Conservation (phyloP, 2,329 filamentous ascomycete genomes). For the Fusarium secorum region DNA sequence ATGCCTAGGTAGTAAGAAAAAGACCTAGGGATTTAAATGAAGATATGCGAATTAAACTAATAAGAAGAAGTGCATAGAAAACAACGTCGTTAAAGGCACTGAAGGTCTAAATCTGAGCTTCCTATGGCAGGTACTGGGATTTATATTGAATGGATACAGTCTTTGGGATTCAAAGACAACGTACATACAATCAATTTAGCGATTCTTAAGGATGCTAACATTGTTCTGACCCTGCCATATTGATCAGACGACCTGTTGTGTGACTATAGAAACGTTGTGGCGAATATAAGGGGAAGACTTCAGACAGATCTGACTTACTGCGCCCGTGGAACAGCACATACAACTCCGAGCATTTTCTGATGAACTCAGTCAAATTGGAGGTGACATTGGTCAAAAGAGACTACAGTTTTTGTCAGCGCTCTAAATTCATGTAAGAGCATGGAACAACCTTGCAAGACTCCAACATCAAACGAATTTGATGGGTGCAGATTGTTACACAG, state of each 20-base stretch:
- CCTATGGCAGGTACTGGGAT: background rate
- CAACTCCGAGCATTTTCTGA: background rate
- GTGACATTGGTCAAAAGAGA: background rate
- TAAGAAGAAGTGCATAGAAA: background rate
- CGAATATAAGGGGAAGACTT: no score
- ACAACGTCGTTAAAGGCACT: accelerated
- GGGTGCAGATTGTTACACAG: background rate
- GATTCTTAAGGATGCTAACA: background rate
- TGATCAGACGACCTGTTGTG: background rate
- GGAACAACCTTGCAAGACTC: background rate
- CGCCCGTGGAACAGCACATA: background rate
- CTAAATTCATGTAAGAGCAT: background rate
- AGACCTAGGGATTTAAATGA: accelerated
- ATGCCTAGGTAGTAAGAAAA: background rate
- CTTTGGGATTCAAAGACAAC: background rate
- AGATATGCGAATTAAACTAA: background rate
- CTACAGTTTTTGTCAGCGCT: background rate
- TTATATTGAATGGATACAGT: background rate
- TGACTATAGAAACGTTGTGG: background rate
- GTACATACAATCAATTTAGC: background rate
- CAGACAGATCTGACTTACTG: background rate
- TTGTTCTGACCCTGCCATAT: no score
- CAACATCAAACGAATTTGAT: background rate
- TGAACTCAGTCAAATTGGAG: background rate
- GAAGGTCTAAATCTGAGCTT: background rate